These are phyloP conservation scores for Helicostylum pulchrum DNA, from an alignment of 192 early-diverging fungal species.

Conservation along the genomic window DNA sequence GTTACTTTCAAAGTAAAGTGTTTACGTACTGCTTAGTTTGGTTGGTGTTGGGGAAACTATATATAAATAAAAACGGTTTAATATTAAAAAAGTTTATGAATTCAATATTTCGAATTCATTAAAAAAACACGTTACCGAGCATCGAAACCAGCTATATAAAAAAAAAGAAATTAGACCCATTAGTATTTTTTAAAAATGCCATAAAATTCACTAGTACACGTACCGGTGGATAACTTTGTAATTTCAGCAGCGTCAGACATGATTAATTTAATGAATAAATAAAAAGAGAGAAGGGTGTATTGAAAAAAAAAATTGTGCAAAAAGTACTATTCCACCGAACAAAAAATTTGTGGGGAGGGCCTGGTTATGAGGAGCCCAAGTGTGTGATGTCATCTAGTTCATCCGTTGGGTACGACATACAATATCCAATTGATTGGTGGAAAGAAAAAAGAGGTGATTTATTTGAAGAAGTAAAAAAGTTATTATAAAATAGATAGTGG, in stretches of 20 bases:
- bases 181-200: background rate
- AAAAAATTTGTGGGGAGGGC: slow-evolving; percentile 4
- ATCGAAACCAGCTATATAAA: slow-evolving; percentile 55
- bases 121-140: slow-evolving; percentile 43
- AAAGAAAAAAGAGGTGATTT: background rate
- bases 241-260: slow-evolving; percentile 32
- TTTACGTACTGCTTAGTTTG: slow-evolving; percentile 81
- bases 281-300: slow-evolving; percentile 16
- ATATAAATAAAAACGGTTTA: background rate
- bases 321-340: background rate
- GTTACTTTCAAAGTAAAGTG: background rate
- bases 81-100: background rate
- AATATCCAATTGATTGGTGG: background rate
- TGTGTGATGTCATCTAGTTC: background rate
- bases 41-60: slow-evolving; percentile 96
- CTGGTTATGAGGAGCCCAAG: background rate
- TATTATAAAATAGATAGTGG: background rate
- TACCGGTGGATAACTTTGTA: slow-evolving; percentile 31
- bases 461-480: background rate
- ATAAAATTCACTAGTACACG: background rate
- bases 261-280: slow-evolving; percentile 15
- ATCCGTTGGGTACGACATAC: no score
- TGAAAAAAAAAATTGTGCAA: background rate
- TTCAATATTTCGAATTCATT: background rate
- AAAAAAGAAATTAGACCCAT: background rate